Evolutionary conservation across 352 stramenopile genomes (phyloP).

Genomic region (Peronospora belbahrii): DNA sequence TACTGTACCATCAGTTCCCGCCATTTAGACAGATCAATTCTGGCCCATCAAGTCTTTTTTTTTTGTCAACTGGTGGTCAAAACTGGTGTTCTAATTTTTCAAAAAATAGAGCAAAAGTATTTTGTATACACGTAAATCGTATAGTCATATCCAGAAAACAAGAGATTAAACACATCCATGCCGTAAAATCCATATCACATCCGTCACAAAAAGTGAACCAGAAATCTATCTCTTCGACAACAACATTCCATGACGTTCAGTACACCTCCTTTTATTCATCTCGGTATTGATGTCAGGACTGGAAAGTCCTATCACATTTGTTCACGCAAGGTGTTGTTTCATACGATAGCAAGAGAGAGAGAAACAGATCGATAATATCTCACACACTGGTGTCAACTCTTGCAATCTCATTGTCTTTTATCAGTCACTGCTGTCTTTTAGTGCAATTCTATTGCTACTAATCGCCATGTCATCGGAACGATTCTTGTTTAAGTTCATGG

Average conservation of each 20-base stretch:
- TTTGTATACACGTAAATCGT: too few relatives aligned
- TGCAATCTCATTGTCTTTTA: too few relatives aligned
- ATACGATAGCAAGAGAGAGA: background rate
- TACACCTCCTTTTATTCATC: slow-evolving; percentile 64
- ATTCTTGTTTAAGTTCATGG: slow-evolving; percentile 85
- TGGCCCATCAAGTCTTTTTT: too few relatives aligned
- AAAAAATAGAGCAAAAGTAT: too few relatives aligned
- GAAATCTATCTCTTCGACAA: too few relatives aligned
- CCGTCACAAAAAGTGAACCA: too few relatives aligned
- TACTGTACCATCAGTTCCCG: slow-evolving; percentile 13
- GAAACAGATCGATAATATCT: too few relatives aligned
- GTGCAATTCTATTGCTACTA: slow-evolving; percentile 63
- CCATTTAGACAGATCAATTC: slow-evolving; percentile 12
- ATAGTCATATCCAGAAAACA: too few relatives aligned
- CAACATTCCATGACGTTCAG: slow-evolving; percentile 60
- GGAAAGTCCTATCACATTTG: slow-evolving; percentile 83
- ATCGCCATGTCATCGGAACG: slow-evolving; percentile 74
- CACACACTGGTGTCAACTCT: too few relatives aligned
- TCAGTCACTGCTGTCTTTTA: slow-evolving; percentile 77
- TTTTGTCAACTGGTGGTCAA: too few relatives aligned
- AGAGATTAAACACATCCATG: too few relatives aligned
- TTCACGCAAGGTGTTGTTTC: slow-evolving; percentile 59
- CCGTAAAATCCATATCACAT: too few relatives aligned
- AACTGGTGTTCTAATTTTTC: background rate
- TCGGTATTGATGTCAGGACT: slow-evolving; percentile 77